Evolutionary conservation across 225 moss, liverwort and hornwort genomes (phyloP).

Genomic region (Physcomitrium patens): DNA sequence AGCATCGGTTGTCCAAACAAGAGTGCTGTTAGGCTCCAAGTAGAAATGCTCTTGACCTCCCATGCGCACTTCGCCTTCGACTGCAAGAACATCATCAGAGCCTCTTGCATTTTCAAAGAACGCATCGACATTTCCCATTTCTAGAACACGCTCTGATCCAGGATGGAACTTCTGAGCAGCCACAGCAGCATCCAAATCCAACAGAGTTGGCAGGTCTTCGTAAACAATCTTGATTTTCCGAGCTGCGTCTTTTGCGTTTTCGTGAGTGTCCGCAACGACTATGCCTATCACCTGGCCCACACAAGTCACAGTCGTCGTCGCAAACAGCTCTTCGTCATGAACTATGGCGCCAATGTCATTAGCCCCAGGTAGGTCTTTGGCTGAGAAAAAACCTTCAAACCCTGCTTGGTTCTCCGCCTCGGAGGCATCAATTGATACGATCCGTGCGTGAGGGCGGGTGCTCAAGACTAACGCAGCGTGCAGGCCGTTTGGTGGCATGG

Average conservation of each 20-base stretch:
- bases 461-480: slow-evolving; percentile 88
- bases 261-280: slow-evolving; percentile 82
- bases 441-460: slow-evolving; percentile 79
- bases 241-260: slow-evolving; percentile 91
- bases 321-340: slow-evolving; percentile 89
- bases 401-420: slow-evolving; percentile 75
- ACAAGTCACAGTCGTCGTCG: slow-evolving; percentile 72
- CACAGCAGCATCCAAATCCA: slow-evolving; percentile 75
- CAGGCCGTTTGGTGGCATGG: slow-evolving; percentile 66
- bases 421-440: slow-evolving; percentile 71
- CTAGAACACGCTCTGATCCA: slow-evolving; percentile 61
- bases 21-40: slow-evolving; percentile 79
- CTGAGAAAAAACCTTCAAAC: slow-evolving; percentile 75
- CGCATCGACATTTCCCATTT: slow-evolving; percentile 67
- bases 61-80: slow-evolving; percentile 85
- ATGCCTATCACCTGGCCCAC: slow-evolving; percentile 89
- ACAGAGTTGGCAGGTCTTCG: slow-evolving; percentile 72
- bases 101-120: slow-evolving; percentile 66
- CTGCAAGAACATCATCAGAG: slow-evolving; percentile 41
- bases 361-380: slow-evolving; percentile 80
- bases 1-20: slow-evolving; percentile 83
- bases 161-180: slow-evolving; percentile 61
- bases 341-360: slow-evolving; percentile 86
- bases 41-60: slow-evolving; percentile 99
- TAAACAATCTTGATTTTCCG: slow-evolving; percentile 73